Base-by-base conservation (phyloP, 495 filamentous ascomycete genomes). In the Aspergillus baeticus region DNA sequence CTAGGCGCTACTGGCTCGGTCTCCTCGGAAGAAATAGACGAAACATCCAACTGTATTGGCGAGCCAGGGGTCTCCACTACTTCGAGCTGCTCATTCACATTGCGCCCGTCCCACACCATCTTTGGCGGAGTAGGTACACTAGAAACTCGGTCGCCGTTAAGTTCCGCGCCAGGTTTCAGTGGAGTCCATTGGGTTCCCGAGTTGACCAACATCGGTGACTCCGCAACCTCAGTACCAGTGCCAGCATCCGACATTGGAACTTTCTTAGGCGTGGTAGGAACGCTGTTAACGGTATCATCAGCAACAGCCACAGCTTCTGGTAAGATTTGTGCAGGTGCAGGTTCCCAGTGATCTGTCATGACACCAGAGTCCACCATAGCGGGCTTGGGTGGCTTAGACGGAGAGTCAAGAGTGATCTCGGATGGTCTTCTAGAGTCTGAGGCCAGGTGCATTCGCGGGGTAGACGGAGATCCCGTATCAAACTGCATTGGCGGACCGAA, bases 261-360 rank as follows among this genome's bases (percentile, higher is more conserved):
- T 35, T 50, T 59, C 29, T 62, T 56, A n/a, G 70, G 64, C 14
- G 69, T 66, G 22, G 58, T 23, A n/a, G 62, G 69, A 20, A 47
- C 43, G 34, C 53, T 38, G 7, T 51, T 39, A 7, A 42, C 13
- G 10, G 33, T 37, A 20, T 54, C 51, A 5, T 56, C 64, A 6
- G 39, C 54, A 4, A 48, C 20, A 22, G 36, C 6, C 17, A 53
- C 54, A 4, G 48, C 20, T 21, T 33, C 6, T 15, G 53, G 33
- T 13, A 47, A 45, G 33, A 45, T 26, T 29, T 58, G 33, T 7
- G 58, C 31, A 22, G 52, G 34, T 7, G 37, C 51, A 6, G 63
- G 67, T 39, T 66, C 65, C 77, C 75, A 87, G 15, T 88, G 82
- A 18, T 96, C 94, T 2, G 94, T 98, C 91, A 96, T 96, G 65